Conservation (phyloP, 352 stramenopile genomes). For the Globisporangium paroecandrum region DNA sequence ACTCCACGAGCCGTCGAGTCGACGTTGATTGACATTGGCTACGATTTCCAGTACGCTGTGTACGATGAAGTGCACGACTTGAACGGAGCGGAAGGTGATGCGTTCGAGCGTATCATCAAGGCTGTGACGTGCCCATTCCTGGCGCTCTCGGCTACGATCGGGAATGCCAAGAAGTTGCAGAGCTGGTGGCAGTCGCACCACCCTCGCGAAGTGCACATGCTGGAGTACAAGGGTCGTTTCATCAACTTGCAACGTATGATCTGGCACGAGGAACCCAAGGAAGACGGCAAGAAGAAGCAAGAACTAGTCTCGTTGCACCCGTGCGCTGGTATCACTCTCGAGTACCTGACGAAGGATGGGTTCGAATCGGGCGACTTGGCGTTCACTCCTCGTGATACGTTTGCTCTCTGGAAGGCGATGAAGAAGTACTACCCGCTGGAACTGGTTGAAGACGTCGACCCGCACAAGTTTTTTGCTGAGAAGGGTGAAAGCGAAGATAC, state of each 20-base stretch:
- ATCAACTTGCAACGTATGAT: constrained; percentile 98
- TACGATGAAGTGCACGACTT: constrained; percentile 99
- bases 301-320: constrained; percentile 79
- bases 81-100: constrained; percentile 95
- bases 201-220: constrained; percentile 81
- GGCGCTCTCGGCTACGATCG: constrained; percentile 98
- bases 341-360: constrained; percentile 81
- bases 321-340: constrained; percentile 77
- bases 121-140: constrained; percentile 95
- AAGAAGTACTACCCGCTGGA: constrained; percentile 66
- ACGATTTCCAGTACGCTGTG: constrained; percentile 97
- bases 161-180: constrained; percentile 93
- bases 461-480: constrained; percentile 92
- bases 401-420: constrained; percentile 93
- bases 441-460: constrained; percentile 90
- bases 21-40: constrained; percentile 85
- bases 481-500: constrained; percentile 35
- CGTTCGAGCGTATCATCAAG: constrained; percentile 95
- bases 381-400: constrained; percentile 97
- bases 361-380: constrained; percentile 82
- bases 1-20: constrained; percentile 95
- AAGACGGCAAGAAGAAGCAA: constrained; percentile 46
- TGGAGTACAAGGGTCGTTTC: constrained; percentile 96
- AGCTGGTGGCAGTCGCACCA: constrained; percentile 94
- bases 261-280: constrained; percentile 66